Percentiles rank a stretch among this genome's conserved stretches.
Evolutionary conservation across 1,139 yeast species (phyloP).

Genomic region (Saccharomyces hybrid): DNA sequence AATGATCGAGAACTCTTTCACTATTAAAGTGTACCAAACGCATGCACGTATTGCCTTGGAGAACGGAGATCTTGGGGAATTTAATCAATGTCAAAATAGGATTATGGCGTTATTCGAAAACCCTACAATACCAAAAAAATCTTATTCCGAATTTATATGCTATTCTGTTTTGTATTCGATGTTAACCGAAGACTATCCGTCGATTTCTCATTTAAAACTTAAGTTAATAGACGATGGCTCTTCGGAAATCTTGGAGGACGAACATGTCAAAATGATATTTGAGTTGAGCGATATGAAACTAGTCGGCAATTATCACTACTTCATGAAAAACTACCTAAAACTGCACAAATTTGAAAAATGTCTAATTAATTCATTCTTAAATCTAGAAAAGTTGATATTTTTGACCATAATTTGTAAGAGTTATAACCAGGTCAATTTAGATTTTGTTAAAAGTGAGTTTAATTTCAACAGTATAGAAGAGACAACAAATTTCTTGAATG

Average conservation of each 20-base stretch:
- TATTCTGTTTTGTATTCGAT: conserved; percentile 73
- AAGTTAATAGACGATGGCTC: conserved; percentile 24
- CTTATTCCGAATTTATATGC: conserved; percentile 58
- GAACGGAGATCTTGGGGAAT: conserved; percentile 82
- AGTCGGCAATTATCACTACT: conserved; percentile 42
- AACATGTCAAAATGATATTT: conserved; percentile 38
- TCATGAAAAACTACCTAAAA: conserved; percentile 40
- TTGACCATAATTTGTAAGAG: conserved; percentile 52
- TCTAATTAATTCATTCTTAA: conserved; percentile 42
- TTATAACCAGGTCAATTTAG: conserved; percentile 48
- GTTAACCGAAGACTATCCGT: conserved; percentile 57
- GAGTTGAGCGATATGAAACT: conserved; percentile 38
- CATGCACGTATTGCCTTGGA: conserved; percentile 85
- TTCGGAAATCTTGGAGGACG: conserved; percentile 17
- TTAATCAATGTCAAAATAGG: conserved; percentile 89
- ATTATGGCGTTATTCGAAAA: conserved; percentile 52
- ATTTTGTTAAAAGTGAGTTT: conserved; percentile 42
- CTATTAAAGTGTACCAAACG: conserved; percentile 72
- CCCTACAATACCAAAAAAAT: conserved; percentile 33
- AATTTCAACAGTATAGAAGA: conserved; percentile 37
- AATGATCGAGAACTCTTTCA: conserved; percentile 70
- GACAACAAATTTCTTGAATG: conserved; percentile 37
- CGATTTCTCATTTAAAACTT: conserved; percentile 31
- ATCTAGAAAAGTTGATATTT: conserved; percentile 54
- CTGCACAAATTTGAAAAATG: conserved; percentile 33